Evolutionary conservation across 805 yeast genomes (phyloP).

Genomic region (Lachancea kluyveri): DNA sequence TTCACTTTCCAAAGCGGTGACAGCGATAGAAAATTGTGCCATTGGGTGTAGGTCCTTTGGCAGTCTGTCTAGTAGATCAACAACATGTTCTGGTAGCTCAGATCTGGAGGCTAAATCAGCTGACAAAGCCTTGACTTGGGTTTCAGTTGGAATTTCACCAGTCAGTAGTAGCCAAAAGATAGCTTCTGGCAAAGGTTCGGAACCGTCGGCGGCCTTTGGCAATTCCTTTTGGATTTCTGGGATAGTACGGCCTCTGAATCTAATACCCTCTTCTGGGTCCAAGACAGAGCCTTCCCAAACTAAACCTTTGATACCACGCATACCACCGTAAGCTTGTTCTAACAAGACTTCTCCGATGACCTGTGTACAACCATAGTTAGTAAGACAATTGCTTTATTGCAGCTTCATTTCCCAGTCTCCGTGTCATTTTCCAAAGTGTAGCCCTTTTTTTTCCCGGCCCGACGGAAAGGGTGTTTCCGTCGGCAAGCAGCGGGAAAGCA

Average conservation of each 20-base stretch:
- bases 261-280: conserved; percentile 80
- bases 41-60: conserved; percentile 79
- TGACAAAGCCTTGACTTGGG: conserved; percentile 64
- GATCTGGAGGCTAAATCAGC: conserved; percentile 77
- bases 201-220: conserved; percentile 68
- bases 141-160: conserved; percentile 73
- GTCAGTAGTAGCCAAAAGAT: conserved; percentile 77
- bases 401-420: too few relatives aligned
- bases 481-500: too few relatives aligned
- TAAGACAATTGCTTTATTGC: too few relatives aligned
- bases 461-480: too few relatives aligned
- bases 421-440: too few relatives aligned
- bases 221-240: conserved; percentile 69
- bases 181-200: conserved; percentile 72
- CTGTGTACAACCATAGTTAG: too few relatives aligned
- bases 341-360: conserved; percentile 66
- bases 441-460: too few relatives aligned
- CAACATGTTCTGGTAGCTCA: conserved; percentile 71
- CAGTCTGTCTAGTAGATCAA: conserved; percentile 62
- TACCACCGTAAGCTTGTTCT: conserved; percentile 86
- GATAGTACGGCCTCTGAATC: conserved; percentile 79
- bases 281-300: conserved; percentile 88
- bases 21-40: conserved; percentile 85
- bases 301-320: conserved; percentile 80
- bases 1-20: conserved; percentile 75